These are phyloP conservation scores for Ceratobasidium sp. DNA, from an alignment of 1,284 basidiomycete species.

Conservation along the genomic window DNA sequence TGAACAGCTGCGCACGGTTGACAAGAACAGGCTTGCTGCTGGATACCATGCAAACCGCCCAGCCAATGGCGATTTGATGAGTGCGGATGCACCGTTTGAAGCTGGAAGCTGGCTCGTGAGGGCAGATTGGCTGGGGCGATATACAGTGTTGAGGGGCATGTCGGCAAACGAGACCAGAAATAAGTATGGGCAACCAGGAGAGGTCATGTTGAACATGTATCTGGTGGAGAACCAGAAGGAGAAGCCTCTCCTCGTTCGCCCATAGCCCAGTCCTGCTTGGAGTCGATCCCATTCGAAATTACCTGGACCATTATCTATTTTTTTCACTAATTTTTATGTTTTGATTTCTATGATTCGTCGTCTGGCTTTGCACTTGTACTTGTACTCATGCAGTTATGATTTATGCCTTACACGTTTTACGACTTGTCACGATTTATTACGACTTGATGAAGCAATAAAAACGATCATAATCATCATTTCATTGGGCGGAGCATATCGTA, in stretches of 20 bases:
- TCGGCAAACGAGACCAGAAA: constrained; percentile 11
- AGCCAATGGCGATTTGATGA: not conserved
- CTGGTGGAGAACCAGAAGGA: constrained; percentile 17
- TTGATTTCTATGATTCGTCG: not conserved
- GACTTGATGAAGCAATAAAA: constrained; percentile 11
- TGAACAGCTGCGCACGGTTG: constrained; percentile 3
- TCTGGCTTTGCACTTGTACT: constrained; percentile 1
- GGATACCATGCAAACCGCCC: constrained; percentile 29
- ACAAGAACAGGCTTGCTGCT: constrained; percentile 26
- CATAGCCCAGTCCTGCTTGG: not conserved
- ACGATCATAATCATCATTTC: not conserved
- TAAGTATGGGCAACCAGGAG: not conserved
- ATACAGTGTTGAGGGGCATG: constrained; percentile 30
- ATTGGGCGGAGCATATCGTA: not conserved
- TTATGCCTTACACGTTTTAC: constrained; percentile 17
- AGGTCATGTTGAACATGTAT: constrained; percentile 27
- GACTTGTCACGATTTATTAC: constrained; percentile 1
- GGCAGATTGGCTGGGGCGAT: constrained; percentile 27
- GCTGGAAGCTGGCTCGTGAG: constrained; percentile 24
- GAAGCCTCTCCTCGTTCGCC: not conserved
- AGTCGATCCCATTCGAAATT: constrained; percentile 1
- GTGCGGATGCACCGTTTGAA: constrained; percentile 28
- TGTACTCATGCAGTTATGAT: not conserved
- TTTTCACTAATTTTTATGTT: not conserved
- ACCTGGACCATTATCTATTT: constrained; percentile 3